Percentiles rank a stretch among this genome's conserved stretches.
These are phyloP conservation scores for Tardiomyces blankii DNA, from an alignment of 1,139 yeast species.

Conservation along the genomic window DNA sequence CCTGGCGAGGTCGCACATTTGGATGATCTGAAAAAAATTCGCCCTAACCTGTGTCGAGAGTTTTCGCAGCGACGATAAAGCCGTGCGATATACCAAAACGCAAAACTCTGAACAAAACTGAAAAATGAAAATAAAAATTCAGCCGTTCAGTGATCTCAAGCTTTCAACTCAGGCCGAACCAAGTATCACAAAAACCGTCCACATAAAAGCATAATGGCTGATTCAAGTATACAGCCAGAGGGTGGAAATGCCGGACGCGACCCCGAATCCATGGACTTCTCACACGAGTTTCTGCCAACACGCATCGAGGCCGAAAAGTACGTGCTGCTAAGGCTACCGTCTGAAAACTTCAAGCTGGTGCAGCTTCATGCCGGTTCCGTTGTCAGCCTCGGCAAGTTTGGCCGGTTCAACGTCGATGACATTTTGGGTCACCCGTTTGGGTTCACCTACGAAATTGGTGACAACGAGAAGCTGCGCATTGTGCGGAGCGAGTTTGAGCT, in stretches of 20 bases:
- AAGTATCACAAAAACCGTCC: too few species aligned
- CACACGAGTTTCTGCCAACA: not conserved
- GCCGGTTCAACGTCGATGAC: conserved; percentile 63
- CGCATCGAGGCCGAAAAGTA: conserved; percentile 16
- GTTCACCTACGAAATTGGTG: conserved; percentile 75
- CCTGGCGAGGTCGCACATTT: not conserved
- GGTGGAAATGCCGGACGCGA: too few species aligned
- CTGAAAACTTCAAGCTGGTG: conserved; percentile 64
- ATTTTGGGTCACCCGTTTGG: conserved; percentile 79
- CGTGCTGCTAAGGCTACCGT: conserved; percentile 68
- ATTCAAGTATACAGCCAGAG: too few species aligned
- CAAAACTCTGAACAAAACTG: too few species aligned
- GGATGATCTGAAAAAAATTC: not conserved
- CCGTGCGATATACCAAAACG: too few species aligned
- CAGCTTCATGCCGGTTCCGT: conserved; percentile 48
- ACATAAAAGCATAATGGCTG: too few species aligned
- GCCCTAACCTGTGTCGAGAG: not conserved
- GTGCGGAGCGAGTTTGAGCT: conserved; percentile 9
- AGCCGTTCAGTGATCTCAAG: too few species aligned
- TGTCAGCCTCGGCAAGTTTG: conserved; percentile 82
- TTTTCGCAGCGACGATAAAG: too few species aligned
- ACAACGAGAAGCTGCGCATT: conserved; percentile 37
- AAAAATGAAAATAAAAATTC: too few species aligned
- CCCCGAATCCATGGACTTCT: not conserved
- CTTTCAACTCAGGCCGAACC: too few species aligned